Conservation (phyloP, 306 rosid genomes). For the Lupinus albus region DNA sequence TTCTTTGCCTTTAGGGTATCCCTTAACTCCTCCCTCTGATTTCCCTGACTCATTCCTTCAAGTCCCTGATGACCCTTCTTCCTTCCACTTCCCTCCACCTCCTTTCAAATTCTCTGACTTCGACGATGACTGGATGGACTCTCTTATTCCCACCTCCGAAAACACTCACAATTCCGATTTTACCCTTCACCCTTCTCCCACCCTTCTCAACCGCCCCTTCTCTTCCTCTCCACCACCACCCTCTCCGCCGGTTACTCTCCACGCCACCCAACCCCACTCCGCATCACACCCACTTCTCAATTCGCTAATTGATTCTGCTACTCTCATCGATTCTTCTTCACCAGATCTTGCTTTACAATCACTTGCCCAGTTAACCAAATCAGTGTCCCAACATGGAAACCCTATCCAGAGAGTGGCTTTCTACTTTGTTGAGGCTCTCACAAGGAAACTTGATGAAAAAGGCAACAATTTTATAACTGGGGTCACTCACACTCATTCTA, state of each 20-base stretch:
- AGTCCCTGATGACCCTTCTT: slow-evolving; percentile 62
- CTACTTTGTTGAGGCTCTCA: slow-evolving; percentile 70
- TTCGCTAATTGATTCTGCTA: slow-evolving; percentile 68
- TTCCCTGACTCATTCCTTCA: slow-evolving; percentile 83
- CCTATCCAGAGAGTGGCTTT: slow-evolving; percentile 71
- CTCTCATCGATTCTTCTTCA: slow-evolving; percentile 45
- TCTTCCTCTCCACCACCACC: not conserved
- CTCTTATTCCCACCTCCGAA: slow-evolving; percentile 75
- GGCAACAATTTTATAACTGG: slow-evolving; percentile 29
- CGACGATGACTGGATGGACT: slow-evolving; percentile 98
- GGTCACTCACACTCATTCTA: slow-evolving; percentile 12
- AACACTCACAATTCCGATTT: slow-evolving; percentile 60
- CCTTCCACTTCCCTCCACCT: slow-evolving; percentile 65
- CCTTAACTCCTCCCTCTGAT: slow-evolving; percentile 40
- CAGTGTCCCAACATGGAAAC: slow-evolving; percentile 73
- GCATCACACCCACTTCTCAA: slow-evolving; percentile 65
- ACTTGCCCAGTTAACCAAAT: slow-evolving; percentile 56
- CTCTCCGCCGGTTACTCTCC: not conserved
- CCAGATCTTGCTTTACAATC: slow-evolving; percentile 68
- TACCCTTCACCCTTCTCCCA: slow-evolving; percentile 51
- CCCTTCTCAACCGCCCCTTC: too few relatives aligned
- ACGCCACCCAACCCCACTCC: slow-evolving; percentile 29
- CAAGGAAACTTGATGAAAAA: slow-evolving; percentile 48
- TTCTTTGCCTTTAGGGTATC: too few relatives aligned
- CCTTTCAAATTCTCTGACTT: slow-evolving; percentile 52